Conservation (phyloP, 2,329 filamentous ascomycete species). For the Talaromyces marneffei region DNA sequence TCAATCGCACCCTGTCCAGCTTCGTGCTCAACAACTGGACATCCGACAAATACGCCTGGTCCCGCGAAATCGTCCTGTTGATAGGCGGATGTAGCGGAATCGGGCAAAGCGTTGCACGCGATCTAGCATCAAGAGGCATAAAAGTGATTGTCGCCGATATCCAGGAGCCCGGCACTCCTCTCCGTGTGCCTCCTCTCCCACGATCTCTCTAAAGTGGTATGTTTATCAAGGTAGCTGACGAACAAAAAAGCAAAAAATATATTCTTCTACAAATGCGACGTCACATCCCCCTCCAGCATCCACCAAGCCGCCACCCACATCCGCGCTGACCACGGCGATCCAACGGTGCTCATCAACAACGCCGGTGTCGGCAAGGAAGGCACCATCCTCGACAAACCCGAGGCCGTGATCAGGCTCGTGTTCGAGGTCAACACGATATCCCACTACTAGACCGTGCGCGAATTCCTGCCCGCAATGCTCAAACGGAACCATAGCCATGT, state of each 20-base stretch:
- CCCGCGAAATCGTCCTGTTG: conserved; percentile 30
- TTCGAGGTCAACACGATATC: conserved; percentile 50
- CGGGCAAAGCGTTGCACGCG: conserved; percentile 32
- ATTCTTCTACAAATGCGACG: conserved; percentile 34
- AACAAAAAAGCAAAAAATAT: conserved; percentile 25
- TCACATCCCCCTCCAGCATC: conserved; percentile 31
- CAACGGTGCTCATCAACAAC: conserved; percentile 47
- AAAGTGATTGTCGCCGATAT: conserved; percentile 35
- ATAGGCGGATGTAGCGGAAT: conserved; percentile 37
- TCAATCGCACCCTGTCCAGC: conserved; percentile 24
- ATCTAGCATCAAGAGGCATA: conserved; percentile 25
- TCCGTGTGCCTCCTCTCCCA: conserved; percentile 21
- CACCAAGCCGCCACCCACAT: conserved; percentile 33
- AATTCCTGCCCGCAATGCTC: conserved; percentile 51
- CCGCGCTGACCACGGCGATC: conserved; percentile 37
- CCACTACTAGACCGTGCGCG: conserved; percentile 47
- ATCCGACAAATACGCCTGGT: conserved; percentile 27
- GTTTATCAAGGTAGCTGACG: background rate
- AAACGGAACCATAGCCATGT: conserved; percentile 50
- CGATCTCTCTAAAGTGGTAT: background rate
- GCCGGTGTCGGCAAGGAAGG: conserved; percentile 45
- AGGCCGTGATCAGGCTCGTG: conserved; percentile 42
- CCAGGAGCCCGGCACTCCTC: conserved; percentile 26
- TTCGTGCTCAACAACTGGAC: conserved; percentile 20
- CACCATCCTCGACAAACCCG: conserved; percentile 43